These are phyloP conservation scores for Ogataea dorogensis DNA, from an alignment of 805 yeast species.

Conservation along the genomic window DNA sequence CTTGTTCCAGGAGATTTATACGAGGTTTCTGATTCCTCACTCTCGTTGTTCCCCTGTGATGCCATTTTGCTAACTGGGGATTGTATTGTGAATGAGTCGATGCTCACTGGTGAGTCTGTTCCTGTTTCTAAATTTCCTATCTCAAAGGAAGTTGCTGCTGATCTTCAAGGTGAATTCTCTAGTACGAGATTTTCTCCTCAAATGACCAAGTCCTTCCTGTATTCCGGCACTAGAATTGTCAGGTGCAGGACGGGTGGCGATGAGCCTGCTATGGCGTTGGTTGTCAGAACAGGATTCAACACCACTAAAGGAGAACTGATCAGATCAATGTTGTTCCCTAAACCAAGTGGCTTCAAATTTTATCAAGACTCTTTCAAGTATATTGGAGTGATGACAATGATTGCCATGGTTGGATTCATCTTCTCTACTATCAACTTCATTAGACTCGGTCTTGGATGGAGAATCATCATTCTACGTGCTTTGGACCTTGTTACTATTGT, in stretches of 20 bases:
- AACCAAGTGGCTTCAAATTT: conserved; percentile 89
- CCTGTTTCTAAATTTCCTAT: conserved; percentile 86
- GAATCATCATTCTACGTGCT: conserved; percentile 79
- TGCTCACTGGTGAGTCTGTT: conserved; percentile 97
- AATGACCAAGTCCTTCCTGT: conserved; percentile 74
- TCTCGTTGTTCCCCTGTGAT: conserved; percentile 81
- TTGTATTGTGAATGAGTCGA: conserved; percentile 94
- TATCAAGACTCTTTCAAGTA: conserved; percentile 93
- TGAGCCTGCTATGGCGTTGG: conserved; percentile 84
- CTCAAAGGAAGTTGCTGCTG: conserved; percentile 55
- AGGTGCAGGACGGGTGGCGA: conserved; percentile 73
- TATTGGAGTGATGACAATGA: conserved; percentile 87
- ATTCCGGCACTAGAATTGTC: conserved; percentile 85
- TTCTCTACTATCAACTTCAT: conserved; percentile 83
- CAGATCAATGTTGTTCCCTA: conserved; percentile 95
- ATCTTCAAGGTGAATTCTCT: conserved; percentile 54
- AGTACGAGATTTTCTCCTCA: conserved; percentile 56
- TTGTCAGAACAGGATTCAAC: conserved; percentile 84
- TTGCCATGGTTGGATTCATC: conserved; percentile 82
- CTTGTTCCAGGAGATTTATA: conserved; percentile 95
- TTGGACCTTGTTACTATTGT: conserved; percentile 93
- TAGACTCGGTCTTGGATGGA: conserved; percentile 65
- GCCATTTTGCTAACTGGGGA: conserved; percentile 86
- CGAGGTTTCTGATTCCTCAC: conserved; percentile 84
- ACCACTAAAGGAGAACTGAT: conserved; percentile 94